Evolutionary conservation across 2,329 filamentous ascomycete genomes (phyloP), one percentile per base, ranked within the genome.

Genomic region (Microcyclospora tardicrescens): DNA sequence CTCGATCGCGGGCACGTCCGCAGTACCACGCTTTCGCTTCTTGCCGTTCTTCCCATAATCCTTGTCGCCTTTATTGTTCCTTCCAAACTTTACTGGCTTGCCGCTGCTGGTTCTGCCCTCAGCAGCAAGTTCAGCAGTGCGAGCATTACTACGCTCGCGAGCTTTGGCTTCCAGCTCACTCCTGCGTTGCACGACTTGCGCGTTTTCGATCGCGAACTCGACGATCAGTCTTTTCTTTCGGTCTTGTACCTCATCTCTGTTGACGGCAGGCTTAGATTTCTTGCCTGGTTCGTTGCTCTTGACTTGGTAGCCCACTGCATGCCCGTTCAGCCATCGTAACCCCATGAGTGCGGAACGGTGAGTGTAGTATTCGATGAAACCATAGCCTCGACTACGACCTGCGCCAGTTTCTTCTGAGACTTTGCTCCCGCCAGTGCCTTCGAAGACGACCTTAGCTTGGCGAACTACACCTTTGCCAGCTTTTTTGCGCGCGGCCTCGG

Each of bases 161-260:
- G 69, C 64, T 46, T 75, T 75, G 37, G 64, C 60, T 56, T 85
- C 79, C 35, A 67, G 67, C 44, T 79, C 75, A 43, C 69, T 74
- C 39, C 93, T 73, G 46, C 91, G 73, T 49, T 79, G 74, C n/a
- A 98, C 81, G 1, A 98, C 91, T 55, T 95, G 87, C 1, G 85
- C 87, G 53, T 98, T 98, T 64, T 98, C 91, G 58, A 98, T 94
- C 14, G 91, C 86, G 58, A 98, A 98, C 61, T 98, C 93, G 29
- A 89, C 89, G 55, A 98, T 85, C 37, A 98, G 65, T 10, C 91
- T 73, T 62, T 91, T 87, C 58, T 85, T 89, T 63, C 81, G 84
- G 47, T 91, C 86, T 38, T 73, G 60, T n/a, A 65, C 39, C 5
- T 65, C 66, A 36, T 69, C 67, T 44, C 56, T 51, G 38, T 50